phyloP scores from a whole-genome alignment of 2,329 filamentous ascomycete species.

The Grosmannia clavigera region DNA sequence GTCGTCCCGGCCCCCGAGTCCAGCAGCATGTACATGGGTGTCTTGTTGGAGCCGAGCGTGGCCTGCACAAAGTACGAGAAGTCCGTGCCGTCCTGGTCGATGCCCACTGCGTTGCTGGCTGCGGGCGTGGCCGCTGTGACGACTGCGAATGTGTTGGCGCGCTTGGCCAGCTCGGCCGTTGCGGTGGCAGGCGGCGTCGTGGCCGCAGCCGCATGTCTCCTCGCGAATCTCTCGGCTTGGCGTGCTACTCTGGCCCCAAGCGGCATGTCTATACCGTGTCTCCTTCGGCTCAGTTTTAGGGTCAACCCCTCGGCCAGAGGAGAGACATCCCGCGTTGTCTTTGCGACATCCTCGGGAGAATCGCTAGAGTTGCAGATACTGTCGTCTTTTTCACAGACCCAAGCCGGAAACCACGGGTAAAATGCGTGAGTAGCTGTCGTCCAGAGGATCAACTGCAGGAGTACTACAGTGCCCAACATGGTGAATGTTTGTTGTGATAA shows the following conservation, averaged over 20 bases:
- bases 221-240: slow-evolving; percentile 24
- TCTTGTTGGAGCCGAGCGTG: slow-evolving; percentile 40
- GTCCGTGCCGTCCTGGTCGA: slow-evolving; percentile 53
- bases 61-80: slow-evolving; percentile 53
- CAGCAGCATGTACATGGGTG: slow-evolving; percentile 47
- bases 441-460: slow-evolving; percentile 37
- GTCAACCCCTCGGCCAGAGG: background rate
- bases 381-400: slow-evolving; percentile 16
- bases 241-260: slow-evolving; percentile 24
- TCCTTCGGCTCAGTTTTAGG: slow-evolving; percentile 5
- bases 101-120: slow-evolving; percentile 35
- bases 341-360: background rate
- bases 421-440: slow-evolving; percentile 33
- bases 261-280: slow-evolving; percentile 18
- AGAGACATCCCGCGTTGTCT: background rate
- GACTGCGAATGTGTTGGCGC: slow-evolving; percentile 35
- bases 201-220: slow-evolving; percentile 25
- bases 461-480: slow-evolving; percentile 26
- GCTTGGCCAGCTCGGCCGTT: slow-evolving; percentile 18
- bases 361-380: slow-evolving; percentile 12
- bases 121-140: slow-evolving; percentile 32
- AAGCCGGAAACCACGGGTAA: slow-evolving; percentile 29
- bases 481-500: slow-evolving; percentile 8
- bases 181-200: slow-evolving; percentile 8
- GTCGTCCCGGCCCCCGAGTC: slow-evolving; percentile 60